These are phyloP conservation scores for Scopulariopsis brevicaulis DNA, from an alignment of 2,329 filamentous ascomycete genomes.

Conservation along the genomic window DNA sequence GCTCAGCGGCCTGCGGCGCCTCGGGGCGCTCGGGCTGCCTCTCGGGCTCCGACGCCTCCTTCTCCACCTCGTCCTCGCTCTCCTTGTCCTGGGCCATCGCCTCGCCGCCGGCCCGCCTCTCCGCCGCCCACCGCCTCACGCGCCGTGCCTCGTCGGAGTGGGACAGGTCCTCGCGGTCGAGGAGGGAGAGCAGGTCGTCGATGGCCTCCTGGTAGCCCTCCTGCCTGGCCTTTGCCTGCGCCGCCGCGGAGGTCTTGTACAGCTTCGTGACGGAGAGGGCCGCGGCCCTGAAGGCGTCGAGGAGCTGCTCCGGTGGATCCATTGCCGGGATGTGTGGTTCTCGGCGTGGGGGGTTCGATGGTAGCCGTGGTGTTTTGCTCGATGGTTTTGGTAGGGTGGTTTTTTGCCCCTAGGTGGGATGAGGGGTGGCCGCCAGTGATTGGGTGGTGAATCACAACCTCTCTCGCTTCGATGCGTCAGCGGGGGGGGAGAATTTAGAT, in stretches of 20 bases:
- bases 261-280: slow-evolving; percentile 92
- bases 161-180: slow-evolving; percentile 74
- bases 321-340: not conserved
- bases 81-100: slow-evolving; percentile 41
- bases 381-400: not conserved
- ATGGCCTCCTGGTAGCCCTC: slow-evolving; percentile 92
- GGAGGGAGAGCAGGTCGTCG: slow-evolving; percentile 74
- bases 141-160: slow-evolving; percentile 64
- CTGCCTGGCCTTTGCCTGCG: slow-evolving; percentile 61
- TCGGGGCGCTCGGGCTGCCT: slow-evolving; percentile 13
- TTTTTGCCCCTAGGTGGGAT: not conserved
- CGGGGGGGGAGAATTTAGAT: not conserved
- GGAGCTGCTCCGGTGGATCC: slow-evolving; percentile 50
- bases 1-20: slow-evolving; percentile 13
- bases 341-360: not conserved
- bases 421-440: not conserved
- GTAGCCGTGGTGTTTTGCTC: not conserved
- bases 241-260: slow-evolving; percentile 80
- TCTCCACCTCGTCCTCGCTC: slow-evolving; percentile 59
- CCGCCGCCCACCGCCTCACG: slow-evolving; percentile 53
- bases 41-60: slow-evolving; percentile 51
- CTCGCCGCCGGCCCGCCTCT: slow-evolving; percentile 55
- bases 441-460: not conserved
- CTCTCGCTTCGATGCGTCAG: not conserved
- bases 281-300: slow-evolving; percentile 84